Percentiles rank a stretch among this genome's conserved stretches.
Evolutionary conservation across 225 moss, liverwort and hornwort genomes (phyloP).

Genomic region (Polytrichum formosum): DNA sequence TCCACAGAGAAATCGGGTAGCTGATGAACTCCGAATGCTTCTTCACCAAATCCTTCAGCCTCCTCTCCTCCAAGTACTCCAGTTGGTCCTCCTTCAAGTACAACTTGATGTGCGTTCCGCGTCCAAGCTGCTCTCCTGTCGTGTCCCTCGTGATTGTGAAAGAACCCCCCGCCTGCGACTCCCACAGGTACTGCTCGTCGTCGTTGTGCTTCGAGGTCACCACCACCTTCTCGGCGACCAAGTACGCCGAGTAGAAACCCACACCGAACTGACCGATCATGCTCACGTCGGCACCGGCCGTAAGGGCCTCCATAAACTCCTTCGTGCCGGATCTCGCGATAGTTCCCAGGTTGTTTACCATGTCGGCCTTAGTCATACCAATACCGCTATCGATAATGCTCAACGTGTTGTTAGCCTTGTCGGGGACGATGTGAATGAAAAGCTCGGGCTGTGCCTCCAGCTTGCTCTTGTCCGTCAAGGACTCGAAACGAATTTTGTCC

Average conservation of each 20-base stretch:
- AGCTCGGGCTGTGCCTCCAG: slow-evolving; percentile 16
- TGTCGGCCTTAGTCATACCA: slow-evolving; percentile 20
- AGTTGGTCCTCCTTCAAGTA: slow-evolving; percentile 37
- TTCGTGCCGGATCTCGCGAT: slow-evolving; percentile 18
- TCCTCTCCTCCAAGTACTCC: slow-evolving; percentile 54
- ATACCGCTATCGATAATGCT: slow-evolving; percentile 18
- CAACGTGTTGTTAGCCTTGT: slow-evolving; percentile 14
- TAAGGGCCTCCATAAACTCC: slow-evolving; percentile 14
- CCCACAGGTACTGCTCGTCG: slow-evolving; percentile 55
- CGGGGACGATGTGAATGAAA: slow-evolving; percentile 18
- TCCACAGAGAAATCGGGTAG: slow-evolving; percentile 71
- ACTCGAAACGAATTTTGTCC: slow-evolving; percentile 22
- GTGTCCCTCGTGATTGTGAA: slow-evolving; percentile 36
- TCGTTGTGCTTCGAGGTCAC: slow-evolving; percentile 50
- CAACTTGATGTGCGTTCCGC: slow-evolving; percentile 39
- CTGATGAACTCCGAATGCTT: slow-evolving; percentile 76
- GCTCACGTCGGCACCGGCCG: slow-evolving; percentile 15
- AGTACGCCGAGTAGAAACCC: slow-evolving; percentile 44
- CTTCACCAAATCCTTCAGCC: slow-evolving; percentile 49
- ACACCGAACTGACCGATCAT: slow-evolving; percentile 23
- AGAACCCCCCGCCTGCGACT: slow-evolving; percentile 48
- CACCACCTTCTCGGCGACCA: slow-evolving; percentile 49
- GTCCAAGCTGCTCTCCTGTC: slow-evolving; percentile 29
- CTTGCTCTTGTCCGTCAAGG: slow-evolving; percentile 15
- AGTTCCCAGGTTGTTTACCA: slow-evolving; percentile 18